Percentiles rank a stretch among this genome's conserved stretches.
phyloP scores from a whole-genome alignment of 2,329 filamentous ascomycete species.

The Fusarium luffae region DNA sequence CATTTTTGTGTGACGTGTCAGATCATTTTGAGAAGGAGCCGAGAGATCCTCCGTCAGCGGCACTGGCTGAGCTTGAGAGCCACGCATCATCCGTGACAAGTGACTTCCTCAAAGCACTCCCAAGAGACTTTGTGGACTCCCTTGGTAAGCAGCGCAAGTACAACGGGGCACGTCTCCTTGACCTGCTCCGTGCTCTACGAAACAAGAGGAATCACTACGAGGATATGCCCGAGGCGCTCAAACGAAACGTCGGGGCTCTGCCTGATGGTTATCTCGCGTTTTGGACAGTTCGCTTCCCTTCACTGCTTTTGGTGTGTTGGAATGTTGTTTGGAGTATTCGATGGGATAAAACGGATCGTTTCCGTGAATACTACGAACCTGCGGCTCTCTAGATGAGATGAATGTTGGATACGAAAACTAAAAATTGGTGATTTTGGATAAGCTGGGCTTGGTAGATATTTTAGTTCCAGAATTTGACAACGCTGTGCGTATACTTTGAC shows the following conservation, averaged over 20 bases:
- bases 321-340: conserved; percentile 75
- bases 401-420: neutral
- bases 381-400: conserved; percentile 47
- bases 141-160: conserved; percentile 97
- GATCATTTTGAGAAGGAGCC: conserved; percentile 96
- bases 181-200: conserved; percentile 86
- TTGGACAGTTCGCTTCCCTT: conserved; percentile 84
- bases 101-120: conserved; percentile 83
- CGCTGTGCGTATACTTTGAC: neutral
- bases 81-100: conserved; percentile 66
- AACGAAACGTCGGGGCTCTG: conserved; percentile 73
- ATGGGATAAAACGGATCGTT: conserved; percentile 72
- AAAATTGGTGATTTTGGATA: neutral
- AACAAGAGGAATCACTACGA: conserved; percentile 99
- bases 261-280: conserved; percentile 86
- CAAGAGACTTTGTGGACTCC: conserved; percentile 85
- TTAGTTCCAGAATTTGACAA: neutral
- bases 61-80: conserved; percentile 69
- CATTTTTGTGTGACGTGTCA: conserved; percentile 94
- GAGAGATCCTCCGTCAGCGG: conserved; percentile 79
- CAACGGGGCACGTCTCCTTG: conserved; percentile 82
- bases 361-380: conserved; percentile 76
- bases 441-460: neutral
- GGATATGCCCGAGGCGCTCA: conserved; percentile 88
- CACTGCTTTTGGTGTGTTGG: conserved; percentile 81